Conservation (phyloP, 306 rosid genomes). For the Phaseolus lunatus region DNA sequence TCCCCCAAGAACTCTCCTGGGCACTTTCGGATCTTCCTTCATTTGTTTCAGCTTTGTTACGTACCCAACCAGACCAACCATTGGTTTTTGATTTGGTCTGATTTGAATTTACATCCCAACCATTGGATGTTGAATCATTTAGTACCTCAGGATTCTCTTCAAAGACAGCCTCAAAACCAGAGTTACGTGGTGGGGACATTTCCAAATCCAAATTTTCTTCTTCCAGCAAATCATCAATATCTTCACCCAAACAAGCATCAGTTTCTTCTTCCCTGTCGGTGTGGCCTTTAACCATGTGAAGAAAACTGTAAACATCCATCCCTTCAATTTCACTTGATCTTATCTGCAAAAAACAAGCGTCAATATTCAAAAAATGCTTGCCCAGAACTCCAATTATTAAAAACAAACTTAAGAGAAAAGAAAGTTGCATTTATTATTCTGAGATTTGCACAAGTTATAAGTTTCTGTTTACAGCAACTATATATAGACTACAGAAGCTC, state of each 20-base stretch:
- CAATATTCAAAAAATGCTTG: conserved; percentile 17
- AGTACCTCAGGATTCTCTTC: conserved; percentile 65
- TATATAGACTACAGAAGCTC: too few species aligned
- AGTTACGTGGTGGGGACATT: conserved; percentile 66
- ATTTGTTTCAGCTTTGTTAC: background rate
- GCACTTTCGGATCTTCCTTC: background rate
- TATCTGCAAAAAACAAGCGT: conserved; percentile 56
- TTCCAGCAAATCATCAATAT: conserved; percentile 69
- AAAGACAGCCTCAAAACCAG: conserved; percentile 69
- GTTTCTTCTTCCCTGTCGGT: conserved; percentile 61
- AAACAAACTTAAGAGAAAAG: too few species aligned
- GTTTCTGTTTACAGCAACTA: too few species aligned
- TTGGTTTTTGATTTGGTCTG: conserved; percentile 23
- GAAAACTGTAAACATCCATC: conserved; percentile 74
- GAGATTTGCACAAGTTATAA: too few species aligned
- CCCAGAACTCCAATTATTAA: conserved; percentile 6
- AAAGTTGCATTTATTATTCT: too few species aligned
- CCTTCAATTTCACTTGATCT: conserved; percentile 64
- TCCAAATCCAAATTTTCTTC: conserved; percentile 53
- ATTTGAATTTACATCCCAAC: conserved; percentile 31
- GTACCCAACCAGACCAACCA: conserved; percentile 38
- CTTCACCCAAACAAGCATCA: conserved; percentile 78
- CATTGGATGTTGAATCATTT: conserved; percentile 43
- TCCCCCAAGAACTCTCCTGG: conserved; percentile 20
- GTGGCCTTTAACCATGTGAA: conserved; percentile 66